phyloP scores from a whole-genome alignment of 441 rosid genomes.

The Kokia cookei region DNA sequence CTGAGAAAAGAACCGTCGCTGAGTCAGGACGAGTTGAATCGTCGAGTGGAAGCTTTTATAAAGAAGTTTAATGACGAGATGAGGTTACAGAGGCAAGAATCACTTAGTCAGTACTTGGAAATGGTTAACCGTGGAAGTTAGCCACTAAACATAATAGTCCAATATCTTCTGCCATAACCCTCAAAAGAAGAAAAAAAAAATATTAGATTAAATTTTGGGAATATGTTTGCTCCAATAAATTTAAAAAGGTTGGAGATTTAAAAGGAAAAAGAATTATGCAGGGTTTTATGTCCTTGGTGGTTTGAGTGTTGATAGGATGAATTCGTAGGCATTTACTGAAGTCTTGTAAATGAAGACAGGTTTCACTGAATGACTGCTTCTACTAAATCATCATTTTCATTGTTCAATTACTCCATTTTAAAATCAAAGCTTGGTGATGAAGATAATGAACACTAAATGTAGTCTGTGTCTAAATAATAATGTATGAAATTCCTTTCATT shows the following conservation, averaged over 20 bases:
- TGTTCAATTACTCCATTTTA: background rate
- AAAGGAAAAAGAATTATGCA: too few relatives aligned
- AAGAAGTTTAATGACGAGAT: constrained; percentile 66
- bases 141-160: background rate
- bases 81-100: constrained; percentile 59
- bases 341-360: background rate
- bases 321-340: too few relatives aligned
- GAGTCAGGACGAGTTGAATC: constrained; percentile 70
- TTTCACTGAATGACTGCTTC: background rate
- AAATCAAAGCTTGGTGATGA: background rate
- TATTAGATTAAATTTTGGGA: background rate
- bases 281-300: background rate
- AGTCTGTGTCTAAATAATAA: background rate
- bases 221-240: background rate
- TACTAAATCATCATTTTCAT: background rate
- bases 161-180: too few relatives aligned
- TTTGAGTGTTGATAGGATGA: background rate
- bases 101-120: constrained; percentile 45
- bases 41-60: constrained; percentile 66
- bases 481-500: background rate
- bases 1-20: constrained; percentile 54
- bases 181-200: too few relatives aligned
- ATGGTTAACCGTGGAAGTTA: constrained; percentile 28
- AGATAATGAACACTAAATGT: background rate
- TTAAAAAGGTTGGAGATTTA: background rate